Base-by-base conservation (phyloP, 2,329 filamentous ascomycete genomes). In the Neonectria ditissima region DNA sequence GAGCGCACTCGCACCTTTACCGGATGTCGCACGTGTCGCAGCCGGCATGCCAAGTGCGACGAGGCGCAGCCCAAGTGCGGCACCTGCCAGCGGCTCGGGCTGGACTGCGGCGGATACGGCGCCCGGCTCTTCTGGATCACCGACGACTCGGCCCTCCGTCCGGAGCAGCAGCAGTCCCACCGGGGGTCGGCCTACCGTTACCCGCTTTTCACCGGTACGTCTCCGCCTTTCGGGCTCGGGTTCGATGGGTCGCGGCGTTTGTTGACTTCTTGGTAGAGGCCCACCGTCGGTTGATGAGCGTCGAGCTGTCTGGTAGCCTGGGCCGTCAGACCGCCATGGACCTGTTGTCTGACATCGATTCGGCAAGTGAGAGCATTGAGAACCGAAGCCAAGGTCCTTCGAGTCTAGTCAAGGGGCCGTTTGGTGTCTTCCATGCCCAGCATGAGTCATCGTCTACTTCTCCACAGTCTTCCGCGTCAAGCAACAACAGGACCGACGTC, bases 1-100 rank as follows among this genome's bases (percentile, higher is more conserved):
- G 70, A 73, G 22, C 56, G 71, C 14, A 73, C 70, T 24, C 69
- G 71, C 7, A 78, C 75, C 1, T 78, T 78, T 43, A 78, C 76
- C 4, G 76, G 76, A 24, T 78, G 76, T 28, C 73, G 74, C 14
- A 78, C 75, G 13, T 78, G 76, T 63, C 70, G 76, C 18, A 76
- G 68, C 55, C 78, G 81, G 18, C 81, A 82, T 67, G 72, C 79
- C 37, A 83, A 83, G 70, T 83, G 81, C 65, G 81, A 83, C 58
- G 80, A 83, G 63, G 71, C 74, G 5, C 77, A 75, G 7, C 81
- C 81, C 3, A 69, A 69, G 28, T 83, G 81, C 65, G 69, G 70
- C 2, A 77, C 75, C 41, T 83, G 81, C 60, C 63, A 64, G 24
- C 71, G 75, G 14, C 69, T 78, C 16, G 76, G 76, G 1, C 58